Base-by-base conservation (phyloP, 2,329 filamentous ascomycete species). In the Alternaria triticimaculans region DNA sequence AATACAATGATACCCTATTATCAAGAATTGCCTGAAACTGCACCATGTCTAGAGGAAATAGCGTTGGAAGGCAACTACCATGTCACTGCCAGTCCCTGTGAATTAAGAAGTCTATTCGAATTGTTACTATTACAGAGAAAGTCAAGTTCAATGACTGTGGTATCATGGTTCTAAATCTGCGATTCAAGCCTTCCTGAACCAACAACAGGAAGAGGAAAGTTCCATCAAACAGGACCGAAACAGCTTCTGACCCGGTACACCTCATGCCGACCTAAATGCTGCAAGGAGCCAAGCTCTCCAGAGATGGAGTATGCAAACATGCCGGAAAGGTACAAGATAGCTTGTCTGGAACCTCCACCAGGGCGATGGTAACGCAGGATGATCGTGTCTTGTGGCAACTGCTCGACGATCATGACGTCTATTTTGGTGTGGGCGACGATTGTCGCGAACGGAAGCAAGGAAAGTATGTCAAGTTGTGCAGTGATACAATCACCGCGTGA, bases 401-500 rank as follows among this genome's bases (percentile, higher is more conserved):
- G 15, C 21, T 25, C 21, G 46, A 58, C 20, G 10, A 33, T 33
- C 4, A 26, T 20, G 18, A 20, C 10, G 33, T 26, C 21, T 55
- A 18, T 55, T 28, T 21, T 26, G 33, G 25, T 28, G 51, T 28
- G 4, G 33, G 37, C 15, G 37, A 44, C 33, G 33, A 23, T 18
- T 21, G 30, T 33, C 49, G 30, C 49, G 9, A 53, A 21, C 44
- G 11, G 20, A 21, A 49, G n/a, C 28, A 58, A 41, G 21, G 10
- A 50, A 41, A 15, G 28, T 49, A 59, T 30, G n/a, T 33, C 18
- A 54, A 54, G 21, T 15, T 50, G 43, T 25, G 20, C 25, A 23
- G 41, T 21, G 25, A 12, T n/a, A 9, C 15, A 43, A 60, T 87
- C 80, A 93, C 71, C 89, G 86, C 51, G 88, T 89, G 72, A 94